Percentiles rank a stretch among this genome's conserved stretches.
phyloP scores from a whole-genome alignment of 2,329 filamentous ascomycete genomes.

The Aspergillus puulaauensis region DNA sequence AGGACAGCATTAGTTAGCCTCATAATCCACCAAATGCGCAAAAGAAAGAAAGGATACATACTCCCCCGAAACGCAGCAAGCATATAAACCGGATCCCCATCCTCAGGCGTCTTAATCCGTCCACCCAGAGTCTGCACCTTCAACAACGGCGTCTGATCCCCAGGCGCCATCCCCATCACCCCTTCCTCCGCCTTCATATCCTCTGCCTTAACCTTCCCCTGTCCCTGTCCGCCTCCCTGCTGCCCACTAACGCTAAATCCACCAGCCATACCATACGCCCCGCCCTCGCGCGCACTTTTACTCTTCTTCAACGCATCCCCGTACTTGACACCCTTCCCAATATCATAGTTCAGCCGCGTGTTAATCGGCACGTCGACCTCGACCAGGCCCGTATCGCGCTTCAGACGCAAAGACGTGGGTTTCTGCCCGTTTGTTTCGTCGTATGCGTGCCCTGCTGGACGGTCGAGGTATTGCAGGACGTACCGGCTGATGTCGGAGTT shows the following conservation, averaged over 20 bases:
- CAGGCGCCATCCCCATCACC: constrained; percentile 21
- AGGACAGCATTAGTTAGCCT: neutral
- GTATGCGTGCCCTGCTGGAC: constrained; percentile 63
- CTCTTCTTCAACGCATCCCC: constrained; percentile 69
- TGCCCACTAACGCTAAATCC: constrained; percentile 58
- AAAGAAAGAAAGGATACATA: constrained; percentile 46
- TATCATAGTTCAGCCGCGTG: constrained; percentile 73
- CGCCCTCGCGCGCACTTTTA: constrained; percentile 56
- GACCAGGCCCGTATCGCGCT: constrained; percentile 76
- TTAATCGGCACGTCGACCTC: constrained; percentile 89
- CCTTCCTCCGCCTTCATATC: constrained; percentile 31
- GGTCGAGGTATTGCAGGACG: constrained; percentile 80
- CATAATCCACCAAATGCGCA: neutral
- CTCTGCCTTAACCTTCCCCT: constrained; percentile 15
- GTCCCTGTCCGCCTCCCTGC: neutral
- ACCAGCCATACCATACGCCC: constrained; percentile 68
- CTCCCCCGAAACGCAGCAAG: constrained; percentile 84
- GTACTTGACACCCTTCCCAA: constrained; percentile 77
- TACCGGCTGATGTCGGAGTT: constrained; percentile 69
- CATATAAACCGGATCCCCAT: constrained; percentile 77
- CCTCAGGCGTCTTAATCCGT: constrained; percentile 67
- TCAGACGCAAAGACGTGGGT: constrained; percentile 76
- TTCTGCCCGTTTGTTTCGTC: constrained; percentile 54
- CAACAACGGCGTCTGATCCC: constrained; percentile 56
- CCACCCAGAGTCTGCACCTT: constrained; percentile 83